These are phyloP conservation scores for Candida dajiaensis DNA, from an alignment of 805 yeast genomes.

Conservation along the genomic window DNA sequence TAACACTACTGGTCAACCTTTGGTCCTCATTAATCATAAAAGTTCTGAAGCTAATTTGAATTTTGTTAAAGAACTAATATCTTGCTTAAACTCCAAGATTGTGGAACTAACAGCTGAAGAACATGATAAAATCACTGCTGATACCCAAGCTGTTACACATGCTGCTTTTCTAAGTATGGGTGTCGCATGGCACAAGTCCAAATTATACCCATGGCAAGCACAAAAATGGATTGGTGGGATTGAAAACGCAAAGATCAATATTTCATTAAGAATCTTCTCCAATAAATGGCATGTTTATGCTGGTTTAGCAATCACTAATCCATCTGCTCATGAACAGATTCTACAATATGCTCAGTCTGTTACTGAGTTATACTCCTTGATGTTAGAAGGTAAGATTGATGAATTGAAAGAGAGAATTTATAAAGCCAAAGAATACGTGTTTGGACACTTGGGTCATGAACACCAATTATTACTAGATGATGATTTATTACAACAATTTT, in stretches of 20 bases:
- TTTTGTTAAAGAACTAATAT: slow-evolving; percentile 57
- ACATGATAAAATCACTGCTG: slow-evolving; percentile 95
- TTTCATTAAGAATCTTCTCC: slow-evolving; percentile 82
- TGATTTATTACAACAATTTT: slow-evolving; percentile 68
- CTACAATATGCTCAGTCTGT: slow-evolving; percentile 83
- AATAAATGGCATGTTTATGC: slow-evolving; percentile 99
- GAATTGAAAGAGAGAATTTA: slow-evolving; percentile 53
- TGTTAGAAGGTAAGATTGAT: slow-evolving; percentile 62
- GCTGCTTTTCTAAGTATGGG: slow-evolving; percentile 98
- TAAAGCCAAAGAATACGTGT: slow-evolving; percentile 69
- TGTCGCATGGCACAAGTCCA: slow-evolving; percentile 79
- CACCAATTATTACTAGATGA: slow-evolving; percentile 72
- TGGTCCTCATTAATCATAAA: slow-evolving; percentile 77
- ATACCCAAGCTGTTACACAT: slow-evolving; percentile 97
- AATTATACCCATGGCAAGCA: slow-evolving; percentile 89
- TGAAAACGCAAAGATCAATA: slow-evolving; percentile 93
- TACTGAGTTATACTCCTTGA: slow-evolving; percentile 75
- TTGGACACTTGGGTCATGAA: slow-evolving; percentile 53
- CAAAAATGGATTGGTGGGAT: slow-evolving; percentile 88
- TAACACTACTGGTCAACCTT: slow-evolving; percentile 84
- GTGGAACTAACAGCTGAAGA: slow-evolving; percentile 79
- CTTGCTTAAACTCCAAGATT: slow-evolving; percentile 70
- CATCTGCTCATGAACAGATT: slow-evolving; percentile 88
- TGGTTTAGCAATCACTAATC: slow-evolving; percentile 93
- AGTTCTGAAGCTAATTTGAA: slow-evolving; percentile 46